Percentiles rank a stretch among this genome's conserved stretches.
Conservation (phyloP, 78 protist species). For the Dictyostelium firmibasis region DNA sequence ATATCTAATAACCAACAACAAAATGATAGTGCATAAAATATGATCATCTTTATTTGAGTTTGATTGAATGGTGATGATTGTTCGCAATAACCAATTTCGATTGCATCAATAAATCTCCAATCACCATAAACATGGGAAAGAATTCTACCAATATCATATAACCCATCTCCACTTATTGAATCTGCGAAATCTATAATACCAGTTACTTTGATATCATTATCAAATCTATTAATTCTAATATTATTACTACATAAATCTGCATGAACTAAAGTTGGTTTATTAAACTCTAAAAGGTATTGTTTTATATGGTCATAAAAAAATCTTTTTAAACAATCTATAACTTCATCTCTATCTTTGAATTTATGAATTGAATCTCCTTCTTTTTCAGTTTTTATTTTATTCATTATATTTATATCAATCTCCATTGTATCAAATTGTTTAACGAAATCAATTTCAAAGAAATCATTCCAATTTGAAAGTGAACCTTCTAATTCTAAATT, state of each 20-base stretch:
- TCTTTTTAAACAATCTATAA: neutral
- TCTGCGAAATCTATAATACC: constrained; percentile 75
- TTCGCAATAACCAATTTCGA: constrained; percentile 15
- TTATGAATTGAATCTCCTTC: neutral
- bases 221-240: constrained; percentile 8
- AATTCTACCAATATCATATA: constrained; percentile 74
- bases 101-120: constrained; percentile 38
- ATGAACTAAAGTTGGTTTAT: constrained; percentile 28
- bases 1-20: constrained; percentile 44
- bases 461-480: neutral
- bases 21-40: constrained; percentile 49
- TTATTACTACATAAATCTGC: constrained; percentile 70
- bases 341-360: neutral
- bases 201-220: neutral
- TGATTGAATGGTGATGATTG: neutral
- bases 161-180: constrained; percentile 42
- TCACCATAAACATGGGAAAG: constrained; percentile 42
- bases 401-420: neutral
- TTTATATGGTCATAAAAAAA: neutral
- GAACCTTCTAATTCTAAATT: neutral
- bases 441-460: neutral
- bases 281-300: neutral
- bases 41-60: neutral
- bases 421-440: neutral
- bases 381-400: neutral